Conservation (phyloP, 2,329 filamentous ascomycete species). For the Monosporascus sp. region DNA sequence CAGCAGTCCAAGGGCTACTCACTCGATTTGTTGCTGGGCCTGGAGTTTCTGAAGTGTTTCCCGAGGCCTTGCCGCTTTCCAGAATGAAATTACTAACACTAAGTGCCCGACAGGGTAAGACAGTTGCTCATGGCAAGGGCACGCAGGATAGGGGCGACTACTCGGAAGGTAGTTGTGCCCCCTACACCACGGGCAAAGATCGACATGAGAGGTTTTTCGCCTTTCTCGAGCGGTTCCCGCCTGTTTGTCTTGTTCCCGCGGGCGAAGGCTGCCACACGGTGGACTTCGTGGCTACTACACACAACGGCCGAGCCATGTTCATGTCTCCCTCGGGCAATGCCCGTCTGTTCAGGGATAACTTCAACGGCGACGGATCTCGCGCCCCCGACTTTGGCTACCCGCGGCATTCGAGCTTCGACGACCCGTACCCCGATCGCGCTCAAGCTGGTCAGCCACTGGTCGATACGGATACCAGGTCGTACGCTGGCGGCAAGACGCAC, state of each 20-base stretch:
- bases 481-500: slow-evolving; percentile 3
- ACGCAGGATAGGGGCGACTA: slow-evolving; percentile 2
- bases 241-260: not conserved
- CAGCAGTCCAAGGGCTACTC: too few relatives aligned
- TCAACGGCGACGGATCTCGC: slow-evolving; percentile 2
- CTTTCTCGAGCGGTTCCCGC: slow-evolving; percentile 1
- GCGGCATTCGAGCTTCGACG: not conserved
- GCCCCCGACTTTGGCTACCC: slow-evolving; percentile 2
- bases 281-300: slow-evolving; percentile 1
- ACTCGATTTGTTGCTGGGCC: too few relatives aligned
- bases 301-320: slow-evolving; percentile 1
- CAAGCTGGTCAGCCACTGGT: not conserved
- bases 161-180: not conserved
- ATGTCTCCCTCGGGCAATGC: not conserved
- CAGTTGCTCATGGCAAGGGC: not conserved
- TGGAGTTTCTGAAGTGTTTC: too few relatives aligned
- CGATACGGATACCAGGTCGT: not conserved
- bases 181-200: slow-evolving; percentile 2
- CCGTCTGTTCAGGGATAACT: slow-evolving; percentile 2
- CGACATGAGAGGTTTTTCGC: slow-evolving; percentile 3
- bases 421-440: slow-evolving; percentile 1
- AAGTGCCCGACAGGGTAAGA: not conserved
- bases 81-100: not conserved
- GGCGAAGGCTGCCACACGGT: slow-evolving; percentile 1
- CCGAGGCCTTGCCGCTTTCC: too few relatives aligned